phyloP scores from a whole-genome alignment of 163 green algal genomes.

The Chlamydomonas reinhardtii region DNA sequence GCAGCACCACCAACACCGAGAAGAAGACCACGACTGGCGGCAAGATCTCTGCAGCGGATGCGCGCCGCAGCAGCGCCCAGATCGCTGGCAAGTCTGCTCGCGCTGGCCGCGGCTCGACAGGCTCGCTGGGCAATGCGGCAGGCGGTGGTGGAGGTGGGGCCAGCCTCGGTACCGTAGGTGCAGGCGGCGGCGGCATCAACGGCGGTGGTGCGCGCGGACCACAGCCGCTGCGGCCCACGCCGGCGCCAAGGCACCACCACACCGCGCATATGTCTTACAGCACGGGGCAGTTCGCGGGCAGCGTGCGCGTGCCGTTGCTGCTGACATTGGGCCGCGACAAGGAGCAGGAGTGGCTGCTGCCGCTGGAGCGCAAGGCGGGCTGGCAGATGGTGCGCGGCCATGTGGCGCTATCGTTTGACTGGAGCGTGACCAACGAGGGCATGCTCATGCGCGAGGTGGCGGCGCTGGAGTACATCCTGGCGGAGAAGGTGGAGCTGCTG shows the following conservation, averaged over 20 bases:
- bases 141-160: not conserved
- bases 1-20: not conserved
- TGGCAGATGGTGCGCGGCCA: constrained; percentile 52
- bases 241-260: not conserved
- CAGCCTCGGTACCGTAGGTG: not conserved
- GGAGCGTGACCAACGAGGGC: constrained; percentile 77
- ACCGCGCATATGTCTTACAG: not conserved
- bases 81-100: too few relatives aligned
- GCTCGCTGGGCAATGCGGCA: too few relatives aligned
- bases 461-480: constrained; percentile 82
- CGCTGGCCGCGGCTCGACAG: too few relatives aligned
- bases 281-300: constrained; percentile 50
- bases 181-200: not conserved
- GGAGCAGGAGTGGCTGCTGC: not conserved
- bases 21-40: not conserved
- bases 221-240: too few relatives aligned
- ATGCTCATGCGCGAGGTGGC: constrained; percentile 83
- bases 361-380: constrained; percentile 43
- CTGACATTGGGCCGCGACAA: constrained; percentile 55
- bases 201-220: too few relatives aligned
- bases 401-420: constrained; percentile 71
- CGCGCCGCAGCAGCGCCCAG: too few relatives aligned
- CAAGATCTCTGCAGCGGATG: not conserved
- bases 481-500: constrained; percentile 62
- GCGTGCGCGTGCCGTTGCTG: constrained; percentile 59